Evolutionary conservation across 208 protist genomes (phyloP), one percentile per base, ranked within the genome.

Genomic region (Acanthamoeba sp.): DNA sequence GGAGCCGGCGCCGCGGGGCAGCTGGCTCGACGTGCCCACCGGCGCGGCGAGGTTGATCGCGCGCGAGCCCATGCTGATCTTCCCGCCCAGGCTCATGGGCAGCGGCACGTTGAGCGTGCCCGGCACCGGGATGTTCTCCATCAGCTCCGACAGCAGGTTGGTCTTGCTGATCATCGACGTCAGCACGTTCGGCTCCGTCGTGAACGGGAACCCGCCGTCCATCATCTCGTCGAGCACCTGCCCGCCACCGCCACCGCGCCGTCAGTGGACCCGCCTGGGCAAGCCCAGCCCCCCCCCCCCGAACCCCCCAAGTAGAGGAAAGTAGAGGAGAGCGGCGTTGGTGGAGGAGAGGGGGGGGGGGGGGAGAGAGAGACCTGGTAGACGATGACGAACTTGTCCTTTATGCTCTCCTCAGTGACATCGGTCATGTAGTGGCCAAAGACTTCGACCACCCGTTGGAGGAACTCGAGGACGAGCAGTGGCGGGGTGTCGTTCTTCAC

Each of bases 131-230:
- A 88, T 88, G 45, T 57, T 88, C 42, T 88, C 80, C 80, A 93
- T 80, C 7, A 78, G 12, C 55, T 93, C 64, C 6, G 55, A 48
- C 9, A 93, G 38, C 6, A 93, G 24, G 62, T 93, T 93, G 57
- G 96, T 95, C 45, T 96, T 95, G 48, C 71, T 90, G 52, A 97
- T 95, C 76, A 97, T 96, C 84, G 96, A 96, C 73, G 96, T 97
- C 57, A 98, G 95, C 34, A 98, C 91, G 90, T 98, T 98, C 36
- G 95, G 92, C 93, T 98, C 97, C 18, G 97, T 98, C 4, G 95
- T 98, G 38, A 97, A 96, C 3, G 97, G 97, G 93, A 97, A 97
- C 45, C 97, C 97, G 94, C 97, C 97, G 71, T 98, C 97, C 59
- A 97, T 96, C 96, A 98, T 97, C 92, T 98, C 97, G 52, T 98